Conservation (phyloP, 129 eudicot species). For the Glebionis coronaria region DNA sequence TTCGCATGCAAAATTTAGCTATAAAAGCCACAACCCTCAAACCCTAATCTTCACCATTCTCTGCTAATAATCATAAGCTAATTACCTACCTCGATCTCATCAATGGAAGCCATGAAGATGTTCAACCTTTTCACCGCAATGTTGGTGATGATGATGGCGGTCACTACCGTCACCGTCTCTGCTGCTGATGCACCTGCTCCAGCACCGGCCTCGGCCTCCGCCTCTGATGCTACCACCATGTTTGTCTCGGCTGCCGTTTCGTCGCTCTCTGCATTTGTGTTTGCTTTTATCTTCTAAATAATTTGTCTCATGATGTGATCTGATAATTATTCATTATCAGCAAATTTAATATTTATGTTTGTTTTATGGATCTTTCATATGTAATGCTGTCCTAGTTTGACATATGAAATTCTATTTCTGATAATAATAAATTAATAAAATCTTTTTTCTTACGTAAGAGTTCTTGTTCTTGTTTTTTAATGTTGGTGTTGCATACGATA, state of each 20-base stretch:
- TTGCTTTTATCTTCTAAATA: slow-evolving; percentile 25
- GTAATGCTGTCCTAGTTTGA: no score
- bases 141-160: slow-evolving; percentile 15
- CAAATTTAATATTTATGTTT: no score
- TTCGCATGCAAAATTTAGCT: not conserved
- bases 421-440: no score
- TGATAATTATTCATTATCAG: no score
- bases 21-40: slow-evolving; percentile 10
- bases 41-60: not conserved
- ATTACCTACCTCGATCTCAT: slow-evolving; percentile 15
- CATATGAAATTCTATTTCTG: no score
- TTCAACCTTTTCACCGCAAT: slow-evolving; percentile 12
- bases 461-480: no score
- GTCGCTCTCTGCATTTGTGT: slow-evolving; percentile 25
- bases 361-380: no score
- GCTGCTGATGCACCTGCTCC: slow-evolving; percentile 31
- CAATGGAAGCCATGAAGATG: slow-evolving; percentile 28
- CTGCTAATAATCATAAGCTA: not conserved
- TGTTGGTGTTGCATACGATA: no score
- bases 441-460: no score
- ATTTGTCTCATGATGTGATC: no score
- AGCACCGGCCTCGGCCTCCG: slow-evolving; percentile 11
- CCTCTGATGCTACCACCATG: slow-evolving; percentile 24
- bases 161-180: slow-evolving; percentile 21
- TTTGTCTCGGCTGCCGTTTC: slow-evolving; percentile 10